Evolutionary conservation across 2,329 filamentous ascomycete genomes (phyloP).

Genomic region (Calonectria ilicicola): DNA sequence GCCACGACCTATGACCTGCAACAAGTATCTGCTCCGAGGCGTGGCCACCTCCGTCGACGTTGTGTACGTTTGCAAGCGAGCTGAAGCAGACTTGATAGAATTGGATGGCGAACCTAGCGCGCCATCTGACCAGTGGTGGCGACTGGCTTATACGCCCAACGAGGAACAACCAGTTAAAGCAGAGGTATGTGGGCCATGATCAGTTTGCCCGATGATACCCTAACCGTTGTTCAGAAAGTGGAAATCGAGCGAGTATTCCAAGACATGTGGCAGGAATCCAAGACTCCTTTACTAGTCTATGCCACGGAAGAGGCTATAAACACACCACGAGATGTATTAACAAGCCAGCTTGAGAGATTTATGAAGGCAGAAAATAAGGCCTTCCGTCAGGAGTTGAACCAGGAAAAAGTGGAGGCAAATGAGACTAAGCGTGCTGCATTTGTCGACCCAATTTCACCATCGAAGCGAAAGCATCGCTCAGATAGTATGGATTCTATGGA

Average conservation of each 20-base stretch:
- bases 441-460: conserved; percentile 57
- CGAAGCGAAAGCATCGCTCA: conserved; percentile 59
- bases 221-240: conserved; percentile 56
- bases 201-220: neutral
- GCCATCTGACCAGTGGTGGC: conserved; percentile 67
- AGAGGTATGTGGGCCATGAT: conserved; percentile 55
- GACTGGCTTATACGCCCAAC: conserved; percentile 56
- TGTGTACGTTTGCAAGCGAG: conserved; percentile 62
- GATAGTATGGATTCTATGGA: conserved; percentile 61
- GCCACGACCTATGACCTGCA: conserved; percentile 53
- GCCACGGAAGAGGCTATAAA: conserved; percentile 57
- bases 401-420: conserved; percentile 47
- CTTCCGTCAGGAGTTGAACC: conserved; percentile 62
- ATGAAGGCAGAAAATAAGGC: conserved; percentile 63
- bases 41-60: conserved; percentile 60
- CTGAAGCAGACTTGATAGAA: conserved; percentile 56
- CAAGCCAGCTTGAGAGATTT: conserved; percentile 58
- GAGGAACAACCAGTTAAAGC: conserved; percentile 58
- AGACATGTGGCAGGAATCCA: conserved; percentile 61
- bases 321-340: conserved; percentile 48
- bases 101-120: conserved; percentile 47
- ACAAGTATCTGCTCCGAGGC: conserved; percentile 64
- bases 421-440: conserved; percentile 33
- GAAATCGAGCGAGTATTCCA: conserved; percentile 58
- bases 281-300: conserved; percentile 63